Evolutionary conservation across 176 grass and related monocot species (phyloP), one percentile per base, ranked within the genome.

Genomic region (Carex pumila): DNA sequence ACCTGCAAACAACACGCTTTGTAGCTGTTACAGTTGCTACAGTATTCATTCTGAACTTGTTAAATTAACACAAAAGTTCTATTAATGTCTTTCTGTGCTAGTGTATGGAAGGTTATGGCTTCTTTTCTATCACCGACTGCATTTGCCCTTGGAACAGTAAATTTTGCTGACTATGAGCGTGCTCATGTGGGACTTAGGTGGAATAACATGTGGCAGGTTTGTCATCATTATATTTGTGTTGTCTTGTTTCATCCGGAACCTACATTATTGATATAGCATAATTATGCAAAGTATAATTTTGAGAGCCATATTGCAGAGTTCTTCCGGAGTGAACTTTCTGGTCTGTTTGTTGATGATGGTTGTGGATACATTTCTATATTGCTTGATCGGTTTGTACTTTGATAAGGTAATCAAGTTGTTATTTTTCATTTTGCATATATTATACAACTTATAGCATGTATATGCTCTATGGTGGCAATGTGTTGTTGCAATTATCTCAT

Each of bases 141-240:
- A 52, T 89, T 89, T 83, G 84, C 88, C 54, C 84, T 89, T 58
- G 88, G 88, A 74, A 89, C 88, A 17, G 88, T 89, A 21, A 89
- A 89, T 79, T 89, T 89, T 79, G 88, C 88, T 78, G 88, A 89
- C 58, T 89, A 89, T 79, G 88, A 89, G 45, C 88, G 79, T 78
- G 88, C 88, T 83, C 88, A 89, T 86, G 88, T 89, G 79, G 88
- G 88, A 57, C 29, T 89, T 83, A 72, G 88, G 60, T 89, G 88
- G 88, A 89, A 66, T 54, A 89, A 89, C 68, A 82, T 89, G 66
- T 89, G 88, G 88, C 88, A 89, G 88, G 88, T 89, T 62, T 41
- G 60, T 80, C 22, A 71, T 81, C 9, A 60, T 79, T 71, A 65
- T 56, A 58, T 43, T 67, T 78, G 47, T 61, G n/a, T 31, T 52